Evolutionary conservation across 2,329 filamentous ascomycete species (phyloP), one percentile per base, ranked within the genome.

Genomic region (Exophiala bonariae): DNA sequence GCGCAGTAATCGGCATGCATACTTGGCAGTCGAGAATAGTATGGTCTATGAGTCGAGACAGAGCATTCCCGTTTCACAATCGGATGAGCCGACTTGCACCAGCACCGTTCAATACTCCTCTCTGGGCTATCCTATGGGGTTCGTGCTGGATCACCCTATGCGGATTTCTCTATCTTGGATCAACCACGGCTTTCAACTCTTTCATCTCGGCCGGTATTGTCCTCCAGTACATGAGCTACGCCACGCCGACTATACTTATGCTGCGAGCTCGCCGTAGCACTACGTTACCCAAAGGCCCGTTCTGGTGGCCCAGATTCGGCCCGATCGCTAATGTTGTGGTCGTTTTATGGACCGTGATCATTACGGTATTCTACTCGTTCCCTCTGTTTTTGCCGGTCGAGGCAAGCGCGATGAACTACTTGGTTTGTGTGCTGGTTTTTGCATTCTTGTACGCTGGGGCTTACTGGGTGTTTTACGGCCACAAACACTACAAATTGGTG

Each of bases 171-270:
- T 78, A 54, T 34, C 31, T 50, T 10, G 50, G 28, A 33, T 41
- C 42, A 13, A 39, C 34, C n/a, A 39, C 47, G 5, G 79, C 78
- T 2, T 81, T 82, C 62, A 70, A 74, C 52, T 76, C 78, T 54
- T 72, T 82, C 22, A 73, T 79, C 3, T 77, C 78, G 18, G 80
- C 75, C 30, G 74, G 74, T 14, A 74, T 77, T 31, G 63, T 68
- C 1, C 54, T 74, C 4, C 76, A 78, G 63, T 73, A 72, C 52
- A 55, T 73, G 18, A 69, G 71, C 0, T 76, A 77, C 47, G 55
- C 70, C 3, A 67, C 74, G 30, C 75, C 74, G 0, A 66, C 76
- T 17, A 44, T 69, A 31, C 73, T 69, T 47, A 66, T 78, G 31
- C 65, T 76, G 18, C 55, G 70, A 38, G 63, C 63, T 17, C 74